Base-by-base conservation (phyloP, 441 rosid species). In the Populus hybrid region DNA sequence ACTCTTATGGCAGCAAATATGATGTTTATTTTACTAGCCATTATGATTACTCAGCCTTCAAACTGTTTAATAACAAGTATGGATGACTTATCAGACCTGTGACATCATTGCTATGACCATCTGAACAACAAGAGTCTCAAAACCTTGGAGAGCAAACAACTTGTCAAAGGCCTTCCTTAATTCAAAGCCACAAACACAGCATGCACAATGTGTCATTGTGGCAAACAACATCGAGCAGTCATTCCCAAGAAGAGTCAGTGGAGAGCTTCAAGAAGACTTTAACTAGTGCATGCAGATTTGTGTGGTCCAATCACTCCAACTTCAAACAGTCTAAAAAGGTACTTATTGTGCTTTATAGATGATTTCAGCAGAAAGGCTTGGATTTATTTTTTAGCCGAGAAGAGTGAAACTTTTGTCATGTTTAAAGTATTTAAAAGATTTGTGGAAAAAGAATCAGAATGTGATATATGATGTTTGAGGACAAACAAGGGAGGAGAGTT, bases 171-270 rank as follows among this genome's bases (percentile, higher is more conserved):
- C 16, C 20, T 16, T 14, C 7, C 59, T 16, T 0, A 1, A 50
- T 2, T 50, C n/a, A 50, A 50, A 1, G 0, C 5, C 7, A 16
- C 1, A 50, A 5, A 50, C 8, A 50, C 4, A 14, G 2, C 11
- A 50, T 5, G 59, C 7, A 5, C 7, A 1, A 0, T 50, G 0
- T 50, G n/a, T 16, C 0, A 5, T 0, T 0, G 0, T 30, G 21
- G 4, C 0, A 67, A 67, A 16, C 38, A 67, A 30, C 36, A 67
- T 28, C 8, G 38, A 67, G 10, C 2, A 30, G 2, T 30, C 0
- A 24, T 67, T 1, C 21, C 10, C 0, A 32, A 32, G 1, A 67
- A 18, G 10, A 67, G 23, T 30, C 0, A 14, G 3, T 67, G 23
- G 40, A 2, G 40, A 5, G 40, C 66, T 4, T 42, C 12, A 16